Evolutionary conservation across 106 monocot species (phyloP).

Genomic region (Cymbidium sinense): DNA sequence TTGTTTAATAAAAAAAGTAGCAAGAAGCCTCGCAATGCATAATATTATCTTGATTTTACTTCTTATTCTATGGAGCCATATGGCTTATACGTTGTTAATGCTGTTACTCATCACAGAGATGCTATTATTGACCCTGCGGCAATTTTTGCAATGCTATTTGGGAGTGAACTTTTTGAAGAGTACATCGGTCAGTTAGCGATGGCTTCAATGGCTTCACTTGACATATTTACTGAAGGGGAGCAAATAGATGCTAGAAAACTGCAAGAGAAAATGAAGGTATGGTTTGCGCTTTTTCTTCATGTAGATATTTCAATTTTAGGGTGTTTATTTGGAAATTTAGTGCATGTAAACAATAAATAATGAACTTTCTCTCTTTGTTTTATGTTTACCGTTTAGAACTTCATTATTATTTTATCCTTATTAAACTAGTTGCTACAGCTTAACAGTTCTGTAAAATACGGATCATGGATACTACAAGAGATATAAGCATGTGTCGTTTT

Average conservation of each 20-base stretch:
- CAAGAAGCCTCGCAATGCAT: neutral
- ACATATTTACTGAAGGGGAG: slow-evolving; percentile 70
- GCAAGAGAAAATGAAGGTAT: slow-evolving; percentile 94
- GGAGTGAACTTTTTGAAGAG: slow-evolving; percentile 96
- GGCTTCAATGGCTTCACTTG: slow-evolving; percentile 97
- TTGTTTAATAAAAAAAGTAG: neutral
- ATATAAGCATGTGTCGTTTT: no score
- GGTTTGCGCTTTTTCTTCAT: neutral
- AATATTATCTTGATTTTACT: neutral
- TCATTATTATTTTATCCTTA: no score
- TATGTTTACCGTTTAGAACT: no score
- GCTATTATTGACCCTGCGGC: slow-evolving; percentile 96
- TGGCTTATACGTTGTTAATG: neutral
- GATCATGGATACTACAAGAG: no score
- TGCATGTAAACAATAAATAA: no score
- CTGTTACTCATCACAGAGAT: slow-evolving; percentile 38
- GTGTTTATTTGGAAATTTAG: neutral
- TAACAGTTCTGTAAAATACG: neutral
- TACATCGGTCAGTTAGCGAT: slow-evolving; percentile 98
- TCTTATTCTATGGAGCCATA: neutral
- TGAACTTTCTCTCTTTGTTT: no score
- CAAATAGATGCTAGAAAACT: slow-evolving; percentile 73
- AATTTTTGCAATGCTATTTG: slow-evolving; percentile 99
- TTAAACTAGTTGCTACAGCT: neutral
- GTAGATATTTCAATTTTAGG: neutral